phyloP scores from a whole-genome alignment of 441 rosid species.

The Erodium chrysanthum region DNA sequence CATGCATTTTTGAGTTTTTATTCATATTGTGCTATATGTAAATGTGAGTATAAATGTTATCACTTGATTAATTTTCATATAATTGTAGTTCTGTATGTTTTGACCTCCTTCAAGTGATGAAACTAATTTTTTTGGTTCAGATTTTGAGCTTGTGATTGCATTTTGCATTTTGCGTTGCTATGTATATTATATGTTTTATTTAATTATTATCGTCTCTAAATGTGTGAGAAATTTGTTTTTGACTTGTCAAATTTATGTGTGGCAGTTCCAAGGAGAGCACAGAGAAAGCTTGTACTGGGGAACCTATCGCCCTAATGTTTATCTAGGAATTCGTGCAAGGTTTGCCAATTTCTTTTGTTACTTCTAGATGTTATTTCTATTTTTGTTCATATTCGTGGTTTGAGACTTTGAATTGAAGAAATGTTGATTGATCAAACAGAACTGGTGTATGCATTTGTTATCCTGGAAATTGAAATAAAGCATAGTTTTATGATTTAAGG shows the following conservation, averaged over 20 bases:
- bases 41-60: not conserved
- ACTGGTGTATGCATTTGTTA: not conserved
- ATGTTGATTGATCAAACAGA: not conserved
- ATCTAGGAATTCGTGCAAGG: slow-evolving; percentile 92
- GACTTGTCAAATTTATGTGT: not conserved
- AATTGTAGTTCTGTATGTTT: not conserved
- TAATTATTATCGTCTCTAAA: not conserved
- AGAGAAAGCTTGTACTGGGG: slow-evolving; percentile 96
- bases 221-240: not conserved
- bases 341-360: slow-evolving; percentile 12
- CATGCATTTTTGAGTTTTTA: not conserved
- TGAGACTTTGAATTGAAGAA: not conserved
- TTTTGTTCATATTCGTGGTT: not conserved
- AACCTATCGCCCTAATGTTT: slow-evolving; percentile 87
- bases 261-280: slow-evolving; percentile 85
- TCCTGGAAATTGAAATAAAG: not conserved
- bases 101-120: not conserved
- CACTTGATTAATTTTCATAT: not conserved
- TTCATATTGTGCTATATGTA: not conserved
- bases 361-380: not conserved
- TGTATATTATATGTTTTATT: slow-evolving; percentile 7
- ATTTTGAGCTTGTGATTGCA: not conserved
- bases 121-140: not conserved
- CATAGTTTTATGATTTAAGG: not conserved
- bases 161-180: no score